Percentiles rank a stretch among this genome's conserved stretches.
Evolutionary conservation across 2,329 filamentous ascomycete genomes (phyloP).

Genomic region (Leptographium flavum): DNA sequence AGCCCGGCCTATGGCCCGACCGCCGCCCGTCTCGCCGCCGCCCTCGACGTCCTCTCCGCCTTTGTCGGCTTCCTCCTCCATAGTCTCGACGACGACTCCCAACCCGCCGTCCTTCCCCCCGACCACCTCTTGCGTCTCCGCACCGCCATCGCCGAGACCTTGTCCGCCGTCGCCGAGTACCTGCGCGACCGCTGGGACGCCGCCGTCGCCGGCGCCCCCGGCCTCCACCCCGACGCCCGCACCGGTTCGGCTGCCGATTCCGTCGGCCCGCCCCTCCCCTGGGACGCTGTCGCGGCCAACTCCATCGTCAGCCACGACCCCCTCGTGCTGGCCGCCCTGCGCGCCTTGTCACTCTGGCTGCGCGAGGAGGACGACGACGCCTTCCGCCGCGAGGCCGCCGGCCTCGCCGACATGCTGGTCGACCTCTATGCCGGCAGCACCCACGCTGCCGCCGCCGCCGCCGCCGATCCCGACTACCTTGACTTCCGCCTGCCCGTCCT

Average conservation of each 20-base stretch:
- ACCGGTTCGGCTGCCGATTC: constrained; percentile 18
- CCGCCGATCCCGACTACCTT: constrained; percentile 16
- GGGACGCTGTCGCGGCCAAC: constrained; percentile 39
- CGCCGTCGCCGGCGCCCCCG: constrained; percentile 45
- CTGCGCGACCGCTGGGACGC: constrained; percentile 50
- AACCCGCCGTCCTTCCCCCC: constrained; percentile 32
- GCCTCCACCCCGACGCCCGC: constrained; percentile 44
- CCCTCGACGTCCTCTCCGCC: constrained; percentile 46
- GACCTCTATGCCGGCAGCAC: constrained; percentile 36
- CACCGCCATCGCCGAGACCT: constrained; percentile 45
- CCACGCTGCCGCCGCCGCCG: constrained; percentile 7
- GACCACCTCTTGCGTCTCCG: constrained; percentile 48
- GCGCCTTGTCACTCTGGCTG: constrained; percentile 50
- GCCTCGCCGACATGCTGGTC: constrained; percentile 48
- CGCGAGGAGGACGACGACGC: constrained; percentile 50
- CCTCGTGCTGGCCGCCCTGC: constrained; percentile 42
- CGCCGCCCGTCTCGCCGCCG: constrained; percentile 41
- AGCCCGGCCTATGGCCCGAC: constrained; percentile 32
- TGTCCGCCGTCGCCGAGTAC: constrained; percentile 31
- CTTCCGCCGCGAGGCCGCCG: constrained; percentile 40
- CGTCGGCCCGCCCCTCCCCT: constrained; percentile 31
- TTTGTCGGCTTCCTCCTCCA: constrained; percentile 45
- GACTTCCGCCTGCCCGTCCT: constrained; percentile 45
- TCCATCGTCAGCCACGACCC: constrained; percentile 37
- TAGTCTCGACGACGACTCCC: constrained; percentile 33